A percentile compares a stretch with the other conserved stretches of the same genome.
These are phyloP conservation scores for Kalaharituber pfeilii DNA, from an alignment of 2,329 filamentous ascomycete genomes.

Conservation along the genomic window DNA sequence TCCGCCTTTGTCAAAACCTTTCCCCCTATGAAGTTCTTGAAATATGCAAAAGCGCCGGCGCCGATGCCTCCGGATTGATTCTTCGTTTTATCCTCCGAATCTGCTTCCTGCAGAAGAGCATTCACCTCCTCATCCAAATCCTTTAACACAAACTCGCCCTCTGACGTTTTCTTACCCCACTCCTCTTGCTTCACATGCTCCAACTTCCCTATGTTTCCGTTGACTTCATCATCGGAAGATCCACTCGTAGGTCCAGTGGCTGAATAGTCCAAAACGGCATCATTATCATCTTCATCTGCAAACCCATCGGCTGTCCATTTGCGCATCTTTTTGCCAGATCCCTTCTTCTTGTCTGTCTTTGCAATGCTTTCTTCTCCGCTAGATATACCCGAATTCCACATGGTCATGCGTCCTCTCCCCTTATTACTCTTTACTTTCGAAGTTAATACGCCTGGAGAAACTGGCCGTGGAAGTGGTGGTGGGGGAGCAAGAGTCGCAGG, in stretches of 20 bases:
- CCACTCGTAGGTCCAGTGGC: constrained; percentile 33
- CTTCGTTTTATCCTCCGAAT: constrained; percentile 40
- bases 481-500: constrained; percentile 23
- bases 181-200: constrained; percentile 60
- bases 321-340: constrained; percentile 60
- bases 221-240: constrained; percentile 37
- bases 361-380: constrained; percentile 63
- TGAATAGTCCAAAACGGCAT: constrained; percentile 80
- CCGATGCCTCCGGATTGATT: constrained; percentile 43
- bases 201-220: constrained; percentile 36
- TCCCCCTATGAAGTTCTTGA: constrained; percentile 87
- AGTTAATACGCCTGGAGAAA: background rate
- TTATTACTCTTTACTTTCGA: background rate
- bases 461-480: background rate
- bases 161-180: constrained; percentile 69
- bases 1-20: constrained; percentile 81
- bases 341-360: constrained; percentile 30
- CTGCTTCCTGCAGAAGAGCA: constrained; percentile 67
- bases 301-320: constrained; percentile 84
- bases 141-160: constrained; percentile 84
- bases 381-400: background rate
- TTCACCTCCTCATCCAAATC: constrained; percentile 89
- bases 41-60: constrained; percentile 41
- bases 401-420: background rate
- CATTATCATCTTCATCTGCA: constrained; percentile 66